These are phyloP conservation scores for Pterocarpus macrocarpus DNA, from an alignment of 306 rosid species.

Conservation along the genomic window DNA sequence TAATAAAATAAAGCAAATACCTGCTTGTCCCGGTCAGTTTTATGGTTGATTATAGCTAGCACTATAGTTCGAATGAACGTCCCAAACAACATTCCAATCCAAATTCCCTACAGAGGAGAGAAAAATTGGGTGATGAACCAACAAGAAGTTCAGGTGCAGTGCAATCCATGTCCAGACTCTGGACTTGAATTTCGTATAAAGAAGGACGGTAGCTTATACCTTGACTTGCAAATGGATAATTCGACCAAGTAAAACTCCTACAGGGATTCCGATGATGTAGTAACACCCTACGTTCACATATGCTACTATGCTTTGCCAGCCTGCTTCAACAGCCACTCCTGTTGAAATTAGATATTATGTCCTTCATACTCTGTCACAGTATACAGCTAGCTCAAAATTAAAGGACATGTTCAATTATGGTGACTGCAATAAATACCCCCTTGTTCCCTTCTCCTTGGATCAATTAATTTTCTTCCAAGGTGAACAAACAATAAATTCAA, in stretches of 20 bases:
- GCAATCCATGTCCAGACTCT: background rate
- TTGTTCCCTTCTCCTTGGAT: no score
- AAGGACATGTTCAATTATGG: no score
- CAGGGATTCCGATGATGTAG: conserved; percentile 57
- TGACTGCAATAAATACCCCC: no score
- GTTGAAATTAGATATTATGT: background rate
- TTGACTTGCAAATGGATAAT: conserved; percentile 50
- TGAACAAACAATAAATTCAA: no score
- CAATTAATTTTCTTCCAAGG: no score
- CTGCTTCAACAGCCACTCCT: conserved; percentile 71
- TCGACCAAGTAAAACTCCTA: conserved; percentile 51
- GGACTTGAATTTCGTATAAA: no score
- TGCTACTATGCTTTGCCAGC: conserved; percentile 60
- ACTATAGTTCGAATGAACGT: conserved; percentile 66
- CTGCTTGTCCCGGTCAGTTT: conserved; percentile 70
- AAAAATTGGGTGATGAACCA: background rate
- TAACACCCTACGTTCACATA: conserved; percentile 61
- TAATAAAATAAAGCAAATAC: conserved; percentile 33
- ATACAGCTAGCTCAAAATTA: no score
- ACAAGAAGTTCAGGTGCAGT: background rate
- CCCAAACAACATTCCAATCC: conserved; percentile 78
- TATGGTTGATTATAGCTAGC: conserved; percentile 48
- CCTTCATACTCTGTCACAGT: no score
- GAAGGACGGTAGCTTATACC: conserved; percentile 3
- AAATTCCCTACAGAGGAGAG: conserved; percentile 57